Conservation (phyloP, 495 filamentous ascomycete genomes). For the Annulohypoxylon moriforme region DNA sequence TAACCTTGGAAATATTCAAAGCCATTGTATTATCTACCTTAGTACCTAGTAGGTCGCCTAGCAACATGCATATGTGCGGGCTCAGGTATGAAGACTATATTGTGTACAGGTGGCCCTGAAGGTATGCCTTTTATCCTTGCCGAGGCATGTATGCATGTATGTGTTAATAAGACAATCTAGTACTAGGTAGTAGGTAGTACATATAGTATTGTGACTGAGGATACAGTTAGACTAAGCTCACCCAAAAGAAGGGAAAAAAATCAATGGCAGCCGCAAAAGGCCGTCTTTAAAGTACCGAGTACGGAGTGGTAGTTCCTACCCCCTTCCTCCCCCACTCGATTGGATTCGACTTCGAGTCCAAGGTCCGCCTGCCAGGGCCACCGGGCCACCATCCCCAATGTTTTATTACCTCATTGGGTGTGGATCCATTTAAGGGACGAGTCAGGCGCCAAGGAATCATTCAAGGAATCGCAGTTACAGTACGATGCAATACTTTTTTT, state of each 20-base stretch:
- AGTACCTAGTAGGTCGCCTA: not conserved
- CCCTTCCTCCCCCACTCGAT: not conserved
- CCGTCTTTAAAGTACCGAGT: slow-evolving; percentile 3
- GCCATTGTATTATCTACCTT: not conserved
- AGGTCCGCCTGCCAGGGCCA: not conserved
- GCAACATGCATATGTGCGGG: not conserved
- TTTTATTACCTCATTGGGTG: slow-evolving; percentile 39
- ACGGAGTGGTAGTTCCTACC: not conserved
- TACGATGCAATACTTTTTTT: slow-evolving; percentile 17
- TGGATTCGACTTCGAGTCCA: not conserved
- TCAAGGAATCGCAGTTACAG: slow-evolving; percentile 34
- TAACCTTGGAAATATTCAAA: not conserved
- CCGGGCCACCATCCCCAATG: slow-evolving; percentile 12
- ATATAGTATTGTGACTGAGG: no score
- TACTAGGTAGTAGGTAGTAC: no score
- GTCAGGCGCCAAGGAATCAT: slow-evolving; percentile 34
- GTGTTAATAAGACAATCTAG: not conserved
- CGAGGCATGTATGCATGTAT: not conserved
- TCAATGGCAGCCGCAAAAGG: slow-evolving; percentile 1
- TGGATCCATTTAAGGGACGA: slow-evolving; percentile 39
- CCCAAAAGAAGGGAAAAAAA: not conserved
- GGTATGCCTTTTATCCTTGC: not conserved
- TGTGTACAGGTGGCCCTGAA: no score
- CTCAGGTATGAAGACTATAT: not conserved
- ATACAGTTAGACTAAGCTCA: not conserved